Percentiles rank a stretch among this genome's conserved stretches.
phyloP scores from a whole-genome alignment of 768 basidiomycete genomes.

The Russula sp. region DNA sequence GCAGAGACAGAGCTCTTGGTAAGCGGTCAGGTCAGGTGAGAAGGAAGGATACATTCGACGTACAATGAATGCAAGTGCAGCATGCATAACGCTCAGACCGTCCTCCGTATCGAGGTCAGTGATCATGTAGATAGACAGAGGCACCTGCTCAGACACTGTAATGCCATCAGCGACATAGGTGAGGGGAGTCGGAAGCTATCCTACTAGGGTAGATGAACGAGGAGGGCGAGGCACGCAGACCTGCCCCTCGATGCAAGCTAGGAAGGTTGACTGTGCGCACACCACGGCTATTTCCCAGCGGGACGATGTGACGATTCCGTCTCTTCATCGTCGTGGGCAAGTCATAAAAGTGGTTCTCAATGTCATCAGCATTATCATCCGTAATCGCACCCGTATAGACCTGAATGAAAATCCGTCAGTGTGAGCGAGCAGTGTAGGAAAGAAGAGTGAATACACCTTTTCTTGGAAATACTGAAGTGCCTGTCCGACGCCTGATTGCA shows the following conservation, averaged over 20 bases:
- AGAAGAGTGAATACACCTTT: conserved; percentile 40
- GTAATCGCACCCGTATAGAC: conserved; percentile 52
- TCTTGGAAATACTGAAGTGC: conserved; percentile 71
- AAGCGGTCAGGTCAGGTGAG: conserved; percentile 4
- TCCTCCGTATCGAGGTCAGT: conserved; percentile 67
- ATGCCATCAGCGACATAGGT: conserved; percentile 27
- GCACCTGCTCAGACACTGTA: conserved; percentile 27
- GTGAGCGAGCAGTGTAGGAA: neutral
- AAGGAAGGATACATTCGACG: conserved; percentile 23
- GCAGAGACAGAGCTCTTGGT: conserved; percentile 37
- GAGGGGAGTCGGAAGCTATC: conserved; percentile 24
- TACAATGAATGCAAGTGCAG: conserved; percentile 64
- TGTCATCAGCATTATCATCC: conserved; percentile 44
- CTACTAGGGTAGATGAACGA: conserved; percentile 63
- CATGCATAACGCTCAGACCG: conserved; percentile 54
- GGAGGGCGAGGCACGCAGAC: conserved; percentile 37
- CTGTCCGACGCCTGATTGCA: conserved; percentile 52
- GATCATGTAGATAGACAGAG: conserved; percentile 57
- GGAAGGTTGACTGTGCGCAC: conserved; percentile 52
- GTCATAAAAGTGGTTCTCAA: conserved; percentile 85
- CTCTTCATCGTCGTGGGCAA: conserved; percentile 63
- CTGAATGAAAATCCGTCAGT: conserved; percentile 27
- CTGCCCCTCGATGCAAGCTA: conserved; percentile 44
- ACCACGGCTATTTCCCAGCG: conserved; percentile 39
- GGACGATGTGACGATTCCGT: conserved; percentile 73